Percentiles rank a stretch among this genome's conserved stretches.
These are phyloP conservation scores for Trichoderma afroharzianum DNA, from an alignment of 2,329 filamentous ascomycete species.

Conservation along the genomic window DNA sequence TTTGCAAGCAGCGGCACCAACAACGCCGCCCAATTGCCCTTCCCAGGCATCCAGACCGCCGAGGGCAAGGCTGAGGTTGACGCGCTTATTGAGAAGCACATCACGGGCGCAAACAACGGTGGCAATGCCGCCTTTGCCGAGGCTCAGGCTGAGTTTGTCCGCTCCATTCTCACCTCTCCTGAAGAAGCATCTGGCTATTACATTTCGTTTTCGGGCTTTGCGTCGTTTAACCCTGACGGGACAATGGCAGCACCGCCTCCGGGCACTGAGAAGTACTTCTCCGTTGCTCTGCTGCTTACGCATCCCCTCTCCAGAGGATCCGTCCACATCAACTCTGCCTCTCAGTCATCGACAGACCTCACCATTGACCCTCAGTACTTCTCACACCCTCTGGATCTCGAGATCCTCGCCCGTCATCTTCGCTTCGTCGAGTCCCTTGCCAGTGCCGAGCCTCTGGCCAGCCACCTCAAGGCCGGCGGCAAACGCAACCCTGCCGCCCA, in stretches of 20 bases:
- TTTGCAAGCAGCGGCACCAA: slow-evolving; percentile 16
- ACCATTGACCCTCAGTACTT: slow-evolving; percentile 55
- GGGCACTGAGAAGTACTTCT: slow-evolving; percentile 48
- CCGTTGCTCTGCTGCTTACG: slow-evolving; percentile 53
- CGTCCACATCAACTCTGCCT: slow-evolving; percentile 48
- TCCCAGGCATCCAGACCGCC: background rate
- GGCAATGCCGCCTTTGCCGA: background rate
- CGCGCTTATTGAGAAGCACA: slow-evolving; percentile 7
- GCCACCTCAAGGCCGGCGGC: slow-evolving; percentile 39
- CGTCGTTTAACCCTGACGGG: slow-evolving; percentile 26
- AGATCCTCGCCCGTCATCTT: slow-evolving; percentile 44
- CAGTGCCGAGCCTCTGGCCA: slow-evolving; percentile 38
- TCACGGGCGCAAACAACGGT: background rate
- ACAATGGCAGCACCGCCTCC: slow-evolving; percentile 20
- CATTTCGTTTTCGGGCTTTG: slow-evolving; percentile 14
- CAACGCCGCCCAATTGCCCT: background rate
- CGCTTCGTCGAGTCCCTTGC: slow-evolving; percentile 38
- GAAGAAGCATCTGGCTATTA: slow-evolving; percentile 5
- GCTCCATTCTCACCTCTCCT: slow-evolving; percentile 4
- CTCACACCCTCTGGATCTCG: slow-evolving; percentile 53
- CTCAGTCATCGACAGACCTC: slow-evolving; percentile 29
- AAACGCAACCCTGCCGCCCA: slow-evolving; percentile 24
- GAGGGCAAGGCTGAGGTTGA: slow-evolving; percentile 1
- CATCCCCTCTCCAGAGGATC: slow-evolving; percentile 59
- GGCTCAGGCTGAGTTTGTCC: slow-evolving; percentile 12